Percentiles rank a stretch among this genome's conserved stretches.
Evolutionary conservation across 2,329 filamentous ascomycete species (phyloP).

Genomic region (Madurella fahalii): DNA sequence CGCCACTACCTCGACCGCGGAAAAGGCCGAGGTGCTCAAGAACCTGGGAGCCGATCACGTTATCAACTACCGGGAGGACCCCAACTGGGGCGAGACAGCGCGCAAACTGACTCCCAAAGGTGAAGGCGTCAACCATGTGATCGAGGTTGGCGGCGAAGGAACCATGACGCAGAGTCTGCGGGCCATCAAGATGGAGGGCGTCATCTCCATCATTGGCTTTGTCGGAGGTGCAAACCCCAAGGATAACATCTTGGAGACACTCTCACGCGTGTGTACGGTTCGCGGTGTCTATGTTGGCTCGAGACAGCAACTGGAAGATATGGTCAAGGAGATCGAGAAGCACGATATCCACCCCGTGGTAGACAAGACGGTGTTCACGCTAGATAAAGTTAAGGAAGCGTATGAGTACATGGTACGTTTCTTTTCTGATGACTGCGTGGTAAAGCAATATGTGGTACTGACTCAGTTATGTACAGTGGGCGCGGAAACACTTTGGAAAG

Average conservation of each 20-base stretch:
- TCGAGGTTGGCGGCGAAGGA: slow-evolving; percentile 53
- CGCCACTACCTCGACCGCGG: slow-evolving; percentile 49
- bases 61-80: slow-evolving; percentile 52
- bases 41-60: slow-evolving; percentile 52
- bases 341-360: slow-evolving; percentile 42
- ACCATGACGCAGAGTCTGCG: slow-evolving; percentile 42
- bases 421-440: background rate
- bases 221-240: slow-evolving; percentile 42
- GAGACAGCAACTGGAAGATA: slow-evolving; percentile 39
- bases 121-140: slow-evolving; percentile 48
- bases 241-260: slow-evolving; percentile 49
- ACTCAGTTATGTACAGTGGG: slow-evolving; percentile 33
- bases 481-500: slow-evolving; percentile 54
- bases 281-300: slow-evolving; percentile 42
- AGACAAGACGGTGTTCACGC: slow-evolving; percentile 35
- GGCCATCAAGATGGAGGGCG: slow-evolving; percentile 32
- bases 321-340: slow-evolving; percentile 40
- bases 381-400: slow-evolving; percentile 40
- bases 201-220: slow-evolving; percentile 40
- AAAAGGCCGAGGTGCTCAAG: slow-evolving; percentile 48
- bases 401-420: slow-evolving; percentile 48
- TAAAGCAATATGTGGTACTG: background rate
- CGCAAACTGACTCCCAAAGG: slow-evolving; percentile 43
- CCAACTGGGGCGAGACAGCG: slow-evolving; percentile 52
- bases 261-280: slow-evolving; percentile 35